phyloP scores from a whole-genome alignment of 768 basidiomycete genomes.

The Lanmaoa rubissima region DNA sequence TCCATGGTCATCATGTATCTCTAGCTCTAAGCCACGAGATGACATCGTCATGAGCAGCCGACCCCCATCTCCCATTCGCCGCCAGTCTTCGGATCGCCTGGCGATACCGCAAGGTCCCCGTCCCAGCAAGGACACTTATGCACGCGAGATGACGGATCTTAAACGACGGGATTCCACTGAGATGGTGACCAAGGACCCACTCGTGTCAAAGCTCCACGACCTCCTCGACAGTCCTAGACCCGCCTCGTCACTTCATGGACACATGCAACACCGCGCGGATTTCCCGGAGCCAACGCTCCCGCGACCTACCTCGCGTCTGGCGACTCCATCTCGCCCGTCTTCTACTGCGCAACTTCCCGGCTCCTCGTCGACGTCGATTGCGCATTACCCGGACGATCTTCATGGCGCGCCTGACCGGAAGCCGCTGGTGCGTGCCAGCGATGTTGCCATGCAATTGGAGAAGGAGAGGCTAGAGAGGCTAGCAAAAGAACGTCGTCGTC shows the following conservation, averaged over 20 bases:
- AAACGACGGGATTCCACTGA: constrained; percentile 20
- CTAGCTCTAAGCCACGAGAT: constrained; percentile 29
- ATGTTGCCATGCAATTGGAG: constrained; percentile 52
- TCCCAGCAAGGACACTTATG: constrained; percentile 10
- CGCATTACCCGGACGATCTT: constrained; percentile 15
- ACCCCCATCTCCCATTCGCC: constrained; percentile 28
- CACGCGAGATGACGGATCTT: constrained; percentile 26
- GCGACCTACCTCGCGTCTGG: constrained; percentile 23
- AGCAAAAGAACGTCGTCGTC: constrained; percentile 31
- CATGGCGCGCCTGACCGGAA: constrained; percentile 15
- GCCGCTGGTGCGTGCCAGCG: constrained; percentile 48
- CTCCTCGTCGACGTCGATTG: constrained; percentile 17
- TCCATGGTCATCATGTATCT: constrained; percentile 21
- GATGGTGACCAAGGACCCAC: constrained; percentile 28
- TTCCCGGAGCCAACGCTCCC: constrained; percentile 25
- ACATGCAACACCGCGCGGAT: constrained; percentile 32
- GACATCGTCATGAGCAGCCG: constrained; percentile 30
- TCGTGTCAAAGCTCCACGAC: constrained; percentile 44
- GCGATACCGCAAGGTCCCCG: constrained; percentile 16
- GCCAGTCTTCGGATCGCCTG: constrained; percentile 25
- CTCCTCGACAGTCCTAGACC: constrained; percentile 43
- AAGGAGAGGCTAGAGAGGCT: constrained; percentile 40
- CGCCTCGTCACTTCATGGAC: constrained; percentile 42
- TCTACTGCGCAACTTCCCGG: constrained; percentile 19
- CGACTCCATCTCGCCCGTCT: constrained; percentile 22